Base-by-base conservation (phyloP, 2,329 filamentous ascomycete genomes). In the Furcasterigmium furcatum region DNA sequence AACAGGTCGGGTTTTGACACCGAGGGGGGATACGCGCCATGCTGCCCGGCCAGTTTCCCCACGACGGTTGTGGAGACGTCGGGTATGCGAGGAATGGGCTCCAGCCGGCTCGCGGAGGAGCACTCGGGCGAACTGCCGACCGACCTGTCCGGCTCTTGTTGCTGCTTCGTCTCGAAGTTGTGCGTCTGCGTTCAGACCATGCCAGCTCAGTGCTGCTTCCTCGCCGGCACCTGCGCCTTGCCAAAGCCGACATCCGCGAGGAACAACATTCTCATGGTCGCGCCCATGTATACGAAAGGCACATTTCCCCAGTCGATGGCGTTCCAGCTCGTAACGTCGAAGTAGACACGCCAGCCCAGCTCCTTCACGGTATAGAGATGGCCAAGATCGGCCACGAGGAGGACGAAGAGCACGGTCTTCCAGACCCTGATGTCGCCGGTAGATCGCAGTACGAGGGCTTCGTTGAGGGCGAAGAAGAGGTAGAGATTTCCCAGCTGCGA, bases 401-500 rank as follows among this genome's bases (percentile, higher is more conserved):
- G 68, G 30, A 77, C 82, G 38, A 85, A 66, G 5, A 91, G 69
- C 21, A 91, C 72, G 1, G 79, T 73, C 52, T 70, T 74, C 88
- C 88, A 92, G 46, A 92, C 87, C 20, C 73, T 71, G 27, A 84
- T 58, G 66, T 91, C 83, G 41, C 70, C 68, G 7, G 87, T 88
- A 14, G 79, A 74, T 35, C 88, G 82, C 52, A 92, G 74, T 12
- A 92, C 83, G 20, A 90, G 66, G 2, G 85, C 86, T 67, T 94
- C 87, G 67, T 87, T 89, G 57, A 92, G 66, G 45, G 85, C 81
- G 63, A 91, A 88, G 47, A 88, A 77, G 32, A 91, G 64, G 67
- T 91, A 92, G 51, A 91, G 72, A 64, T 90, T 91, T 36, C 85
- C 85, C 25, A 92, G 77, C 67, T 92, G 88, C 16, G 82, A 81